These are phyloP conservation scores for Dactylonectria macrodidyma DNA, from an alignment of 2,329 filamentous ascomycete genomes.

Conservation along the genomic window DNA sequence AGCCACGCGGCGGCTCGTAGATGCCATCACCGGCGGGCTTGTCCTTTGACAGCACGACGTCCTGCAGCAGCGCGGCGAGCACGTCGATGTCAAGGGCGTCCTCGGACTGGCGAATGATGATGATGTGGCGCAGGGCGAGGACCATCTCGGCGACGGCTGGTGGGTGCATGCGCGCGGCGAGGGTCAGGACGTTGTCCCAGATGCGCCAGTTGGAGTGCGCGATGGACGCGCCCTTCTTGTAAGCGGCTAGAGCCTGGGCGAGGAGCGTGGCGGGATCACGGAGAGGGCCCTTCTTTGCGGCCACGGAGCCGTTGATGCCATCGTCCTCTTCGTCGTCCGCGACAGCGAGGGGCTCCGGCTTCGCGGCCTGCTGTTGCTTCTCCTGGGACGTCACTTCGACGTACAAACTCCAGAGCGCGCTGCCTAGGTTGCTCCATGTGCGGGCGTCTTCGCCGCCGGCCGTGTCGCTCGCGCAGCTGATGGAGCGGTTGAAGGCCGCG, in stretches of 20 bases:
- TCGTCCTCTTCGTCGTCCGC: slow-evolving; percentile 50
- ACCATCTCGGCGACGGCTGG: slow-evolving; percentile 83
- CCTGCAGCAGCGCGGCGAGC: slow-evolving; percentile 78
- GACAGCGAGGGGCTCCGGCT: slow-evolving; percentile 28
- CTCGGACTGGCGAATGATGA: slow-evolving; percentile 85
- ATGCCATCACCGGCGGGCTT: slow-evolving; percentile 50
- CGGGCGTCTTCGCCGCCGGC: slow-evolving; percentile 91
- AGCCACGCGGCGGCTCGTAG: slow-evolving; percentile 66
- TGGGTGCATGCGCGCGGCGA: slow-evolving; percentile 83
- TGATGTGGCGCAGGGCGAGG: slow-evolving; percentile 80
- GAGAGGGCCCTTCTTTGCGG: slow-evolving; percentile 45
- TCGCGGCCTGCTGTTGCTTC: slow-evolving; percentile 46
- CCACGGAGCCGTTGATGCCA: slow-evolving; percentile 42
- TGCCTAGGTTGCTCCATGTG: slow-evolving; percentile 95
- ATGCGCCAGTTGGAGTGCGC: slow-evolving; percentile 92
- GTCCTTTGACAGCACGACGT: slow-evolving; percentile 70
- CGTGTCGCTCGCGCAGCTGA: slow-evolving; percentile 71
- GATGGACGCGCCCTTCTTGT: slow-evolving; percentile 87
- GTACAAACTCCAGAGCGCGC: slow-evolving; percentile 81
- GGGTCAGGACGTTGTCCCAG: slow-evolving; percentile 96
- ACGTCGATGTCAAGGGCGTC: slow-evolving; percentile 83
- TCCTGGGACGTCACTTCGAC: slow-evolving; percentile 64
- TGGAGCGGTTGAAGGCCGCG: slow-evolving; percentile 86
- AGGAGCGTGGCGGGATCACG: slow-evolving; percentile 74
- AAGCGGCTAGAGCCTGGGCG: slow-evolving; percentile 83